phyloP scores from a whole-genome alignment of 352 stramenopile species.

The Aphanomyces cochlioides region DNA sequence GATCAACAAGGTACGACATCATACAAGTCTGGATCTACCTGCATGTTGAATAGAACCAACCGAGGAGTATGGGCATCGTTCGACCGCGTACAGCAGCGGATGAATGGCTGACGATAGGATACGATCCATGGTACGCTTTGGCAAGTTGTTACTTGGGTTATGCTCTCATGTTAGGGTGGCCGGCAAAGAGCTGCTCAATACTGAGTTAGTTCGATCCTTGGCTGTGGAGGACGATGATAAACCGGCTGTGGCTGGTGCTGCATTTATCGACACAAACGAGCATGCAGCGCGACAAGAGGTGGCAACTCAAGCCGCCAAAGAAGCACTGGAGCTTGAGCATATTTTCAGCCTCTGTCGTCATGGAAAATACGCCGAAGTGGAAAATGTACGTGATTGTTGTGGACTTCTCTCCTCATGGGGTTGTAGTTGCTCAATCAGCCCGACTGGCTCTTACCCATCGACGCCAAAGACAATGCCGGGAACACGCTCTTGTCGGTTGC shows the following conservation, averaged over 20 bases:
- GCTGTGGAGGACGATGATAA: conserved; percentile 34
- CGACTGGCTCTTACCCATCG: conserved; percentile 88
- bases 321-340: conserved; percentile 84
- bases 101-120: conserved; percentile 87
- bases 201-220: conserved; percentile 49
- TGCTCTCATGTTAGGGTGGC: conserved; percentile 2
- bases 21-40: neutral
- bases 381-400: conserved; percentile 45
- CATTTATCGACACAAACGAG: conserved; percentile 39
- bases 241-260: conserved; percentile 30
- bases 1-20: conserved; percentile 55
- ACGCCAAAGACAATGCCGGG: conserved; percentile 88
- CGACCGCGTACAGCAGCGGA: conserved; percentile 74
- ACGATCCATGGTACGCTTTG: conserved; percentile 86
- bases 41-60: conserved; percentile 60
- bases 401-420: neutral
- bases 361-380: conserved; percentile 85
- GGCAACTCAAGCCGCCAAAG: conserved; percentile 75
- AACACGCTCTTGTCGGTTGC: conserved; percentile 93
- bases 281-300: conserved; percentile 50
- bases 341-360: conserved; percentile 88
- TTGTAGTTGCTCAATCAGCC: conserved; percentile 79
- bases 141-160: too few relatives aligned
- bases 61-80: conserved; percentile 82
- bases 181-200: conserved; percentile 46